Evolutionary conservation across 2,329 filamentous ascomycete genomes (phyloP), one percentile per base, ranked within the genome.

Genomic region (Amesomyces nigricolor): DNA sequence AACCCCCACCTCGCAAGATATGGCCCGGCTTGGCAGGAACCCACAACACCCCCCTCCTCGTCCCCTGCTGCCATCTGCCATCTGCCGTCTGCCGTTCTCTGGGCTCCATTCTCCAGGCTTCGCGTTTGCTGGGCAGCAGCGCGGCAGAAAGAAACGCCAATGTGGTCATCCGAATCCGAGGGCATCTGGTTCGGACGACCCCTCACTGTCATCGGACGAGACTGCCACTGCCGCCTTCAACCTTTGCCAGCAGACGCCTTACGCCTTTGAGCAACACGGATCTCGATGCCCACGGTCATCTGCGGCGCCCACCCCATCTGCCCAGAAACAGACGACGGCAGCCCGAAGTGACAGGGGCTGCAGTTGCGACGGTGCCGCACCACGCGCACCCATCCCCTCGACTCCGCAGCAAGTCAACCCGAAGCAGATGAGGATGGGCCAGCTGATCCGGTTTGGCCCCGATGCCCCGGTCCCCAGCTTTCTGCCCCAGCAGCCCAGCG

Each of bases 401-500:
- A 40, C 38, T 52, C 32, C 40, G 44, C 57, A 52, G 53, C 30
- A 43, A 43, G 30, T 37, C 19, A 35, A 38, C 47, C 53, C 43
- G 39, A 57, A 52, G 42, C 5, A 54, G 55, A 26, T 4, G 50
- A 48, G 45, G n/a, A 42, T 17, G 14, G 40, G 46, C 53, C 58
- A 61, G 51, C 57, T 58, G 57, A 59, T 63, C 59, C 59, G 58
- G 57, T 61, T 56, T 58, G 61, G 48, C 58, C 42, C 58, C 58
- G 55, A 57, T 57, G 50, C 51, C 51, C 58, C 45, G 51, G 56
- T 35, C 59, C 60, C 62, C 62, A 58, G 46, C 47, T 56, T 53
- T 54, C 44, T 40, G 37, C 16, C 9, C 29, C 39, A 22, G 22
- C 22, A 22, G 14, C 6, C 37, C 48, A 46, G 44, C 44, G 30